Conservation (phyloP, 352 stramenopile species). For the Globisporangium megalacanthum region DNA sequence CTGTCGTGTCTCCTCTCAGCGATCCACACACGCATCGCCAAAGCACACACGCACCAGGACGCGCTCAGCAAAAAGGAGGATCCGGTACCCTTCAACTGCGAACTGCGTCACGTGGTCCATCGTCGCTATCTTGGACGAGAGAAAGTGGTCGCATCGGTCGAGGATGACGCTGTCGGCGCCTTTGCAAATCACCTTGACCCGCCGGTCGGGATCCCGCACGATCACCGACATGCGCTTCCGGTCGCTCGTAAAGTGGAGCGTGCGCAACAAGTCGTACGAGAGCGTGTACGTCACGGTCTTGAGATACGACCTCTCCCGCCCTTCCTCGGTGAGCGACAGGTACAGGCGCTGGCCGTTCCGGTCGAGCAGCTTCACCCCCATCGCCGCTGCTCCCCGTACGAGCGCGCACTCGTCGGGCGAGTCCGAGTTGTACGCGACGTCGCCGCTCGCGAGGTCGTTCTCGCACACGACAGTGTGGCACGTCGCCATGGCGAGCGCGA, state of each 20-base stretch:
- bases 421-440: slow-evolving; percentile 84
- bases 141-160: slow-evolving; percentile 55
- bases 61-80: slow-evolving; percentile 77
- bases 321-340: slow-evolving; percentile 60
- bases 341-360: slow-evolving; percentile 45
- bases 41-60: slow-evolving; percentile 36
- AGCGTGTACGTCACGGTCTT: slow-evolving; percentile 65
- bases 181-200: slow-evolving; percentile 74
- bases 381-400: slow-evolving; percentile 65
- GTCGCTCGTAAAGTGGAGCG: slow-evolving; percentile 73
- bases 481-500: slow-evolving; percentile 72
- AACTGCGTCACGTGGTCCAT: slow-evolving; percentile 82
- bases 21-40: neutral
- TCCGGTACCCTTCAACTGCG: slow-evolving; percentile 78
- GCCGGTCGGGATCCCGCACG: slow-evolving; percentile 44
- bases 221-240: slow-evolving; percentile 84
- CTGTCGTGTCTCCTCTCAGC: neutral
- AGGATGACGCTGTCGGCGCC: slow-evolving; percentile 75
- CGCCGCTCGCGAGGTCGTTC: slow-evolving; percentile 26
- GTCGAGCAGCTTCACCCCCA: slow-evolving; percentile 79
- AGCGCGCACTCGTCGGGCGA: slow-evolving; percentile 92
- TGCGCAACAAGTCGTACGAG: slow-evolving; percentile 61
- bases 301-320: slow-evolving; percentile 41
- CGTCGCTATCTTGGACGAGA: slow-evolving; percentile 44
- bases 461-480: slow-evolving; percentile 87